phyloP scores from a whole-genome alignment of 768 basidiomycete species.

The Boletus edulis region DNA sequence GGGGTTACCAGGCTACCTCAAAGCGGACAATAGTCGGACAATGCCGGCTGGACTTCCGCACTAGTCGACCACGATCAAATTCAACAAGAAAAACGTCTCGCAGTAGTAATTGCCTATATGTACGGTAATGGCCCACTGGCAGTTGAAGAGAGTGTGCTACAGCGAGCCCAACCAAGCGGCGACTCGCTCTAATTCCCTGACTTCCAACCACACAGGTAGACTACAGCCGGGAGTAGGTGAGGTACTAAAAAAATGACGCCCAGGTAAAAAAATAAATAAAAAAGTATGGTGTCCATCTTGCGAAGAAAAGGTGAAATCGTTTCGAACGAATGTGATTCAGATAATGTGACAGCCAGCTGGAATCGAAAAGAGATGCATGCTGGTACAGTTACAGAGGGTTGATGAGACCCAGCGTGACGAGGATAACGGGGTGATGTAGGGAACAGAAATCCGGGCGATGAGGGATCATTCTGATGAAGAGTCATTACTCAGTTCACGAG shows the following conservation, averaged over 20 bases:
- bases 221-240: neutral
- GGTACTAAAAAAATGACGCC: neutral
- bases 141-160: neutral
- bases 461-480: neutral
- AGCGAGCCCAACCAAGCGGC: slow-evolving; percentile 6
- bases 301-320: slow-evolving; percentile 6
- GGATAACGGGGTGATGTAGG: neutral
- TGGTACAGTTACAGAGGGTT: slow-evolving; percentile 1
- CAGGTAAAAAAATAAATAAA: neutral
- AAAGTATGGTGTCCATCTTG: slow-evolving; percentile 12
- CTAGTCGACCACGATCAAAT: neutral
- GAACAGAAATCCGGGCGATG: neutral
- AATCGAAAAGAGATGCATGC: neutral
- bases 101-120: neutral
- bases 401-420: neutral
- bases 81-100: slow-evolving; percentile 2
- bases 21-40: too few relatives aligned
- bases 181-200: slow-evolving; percentile 4
- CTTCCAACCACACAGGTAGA: slow-evolving; percentile 6
- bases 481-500: neutral
- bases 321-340: slow-evolving; percentile 19
- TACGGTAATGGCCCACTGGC: neutral
- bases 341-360: slow-evolving; percentile 5
- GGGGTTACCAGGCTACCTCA: too few relatives aligned
- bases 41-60: too few relatives aligned